Evolutionary conservation across 2,329 filamentous ascomycete genomes (phyloP).

Genomic region (Ophiostoma piceae): DNA sequence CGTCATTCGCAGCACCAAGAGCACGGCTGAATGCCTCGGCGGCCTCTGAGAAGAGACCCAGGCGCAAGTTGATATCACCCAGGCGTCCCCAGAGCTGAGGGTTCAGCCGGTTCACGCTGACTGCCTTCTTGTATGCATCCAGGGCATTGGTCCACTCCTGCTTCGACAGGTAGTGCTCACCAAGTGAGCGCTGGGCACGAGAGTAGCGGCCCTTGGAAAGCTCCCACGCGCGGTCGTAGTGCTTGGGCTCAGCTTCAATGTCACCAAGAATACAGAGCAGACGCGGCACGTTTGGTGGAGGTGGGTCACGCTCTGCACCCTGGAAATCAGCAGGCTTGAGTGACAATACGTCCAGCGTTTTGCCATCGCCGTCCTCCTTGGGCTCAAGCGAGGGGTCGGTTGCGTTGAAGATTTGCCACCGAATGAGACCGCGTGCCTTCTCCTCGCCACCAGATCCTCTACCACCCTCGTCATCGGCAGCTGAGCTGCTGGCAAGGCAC

Average conservation of each 20-base stretch:
- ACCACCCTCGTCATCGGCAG: slow-evolving; percentile 53
- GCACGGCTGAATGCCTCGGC: slow-evolving; percentile 77
- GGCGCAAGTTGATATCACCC: slow-evolving; percentile 78
- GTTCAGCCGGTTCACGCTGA: slow-evolving; percentile 74
- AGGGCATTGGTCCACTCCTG: slow-evolving; percentile 65
- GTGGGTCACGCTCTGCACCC: slow-evolving; percentile 63
- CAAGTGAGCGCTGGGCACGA: slow-evolving; percentile 80
- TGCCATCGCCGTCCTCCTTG: slow-evolving; percentile 43
- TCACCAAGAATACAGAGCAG: slow-evolving; percentile 93
- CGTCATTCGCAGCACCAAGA: slow-evolving; percentile 57
- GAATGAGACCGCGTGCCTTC: slow-evolving; percentile 71
- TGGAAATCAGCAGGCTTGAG: slow-evolving; percentile 50
- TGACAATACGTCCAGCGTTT: slow-evolving; percentile 51
- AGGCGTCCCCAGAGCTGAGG: slow-evolving; percentile 83
- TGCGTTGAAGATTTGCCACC: slow-evolving; percentile 71
- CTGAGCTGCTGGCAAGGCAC: slow-evolving; percentile 64
- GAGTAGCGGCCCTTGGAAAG: slow-evolving; percentile 76
- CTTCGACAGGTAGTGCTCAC: slow-evolving; percentile 65
- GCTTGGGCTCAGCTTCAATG: slow-evolving; percentile 64
- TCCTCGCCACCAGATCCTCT: slow-evolving; percentile 61
- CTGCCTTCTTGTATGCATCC: slow-evolving; percentile 71
- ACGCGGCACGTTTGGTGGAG: slow-evolving; percentile 76
- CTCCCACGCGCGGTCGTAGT: slow-evolving; percentile 85
- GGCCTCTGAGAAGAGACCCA: slow-evolving; percentile 70
- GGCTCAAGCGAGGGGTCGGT: slow-evolving; percentile 37